Conservation (phyloP, 179 eudicot species). For the Carnegiea gigantea region DNA sequence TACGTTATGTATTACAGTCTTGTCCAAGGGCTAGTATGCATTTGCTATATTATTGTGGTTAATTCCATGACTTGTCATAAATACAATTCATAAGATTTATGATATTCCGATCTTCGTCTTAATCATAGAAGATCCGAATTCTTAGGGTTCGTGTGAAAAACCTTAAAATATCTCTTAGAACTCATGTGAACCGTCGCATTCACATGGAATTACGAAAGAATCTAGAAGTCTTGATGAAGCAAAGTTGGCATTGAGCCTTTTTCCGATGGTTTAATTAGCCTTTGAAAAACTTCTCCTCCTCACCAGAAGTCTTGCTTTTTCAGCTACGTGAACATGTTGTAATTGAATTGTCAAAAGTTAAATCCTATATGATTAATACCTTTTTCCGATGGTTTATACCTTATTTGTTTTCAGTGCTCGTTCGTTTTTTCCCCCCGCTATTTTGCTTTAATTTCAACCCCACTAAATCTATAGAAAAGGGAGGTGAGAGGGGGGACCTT, state of each 20-base stretch:
- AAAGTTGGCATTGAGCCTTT: slow-evolving; percentile 7
- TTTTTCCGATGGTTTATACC: neutral
- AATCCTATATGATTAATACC: neutral
- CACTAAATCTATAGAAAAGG: no score
- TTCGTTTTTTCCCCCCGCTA: no score
- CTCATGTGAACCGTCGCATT: neutral
- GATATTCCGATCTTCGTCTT: no score
- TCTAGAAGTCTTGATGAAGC: neutral
- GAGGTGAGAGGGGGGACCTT: no score
- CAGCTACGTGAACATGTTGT: neutral
- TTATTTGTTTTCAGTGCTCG: neutral
- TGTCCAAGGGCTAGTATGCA: no score
- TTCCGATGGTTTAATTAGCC: neutral
- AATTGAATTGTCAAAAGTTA: neutral
- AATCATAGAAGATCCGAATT: no score
- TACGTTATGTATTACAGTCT: no score
- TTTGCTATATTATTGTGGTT: no score
- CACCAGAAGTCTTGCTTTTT: neutral
- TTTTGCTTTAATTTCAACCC: no score
- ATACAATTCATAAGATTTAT: no score
- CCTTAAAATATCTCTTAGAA: neutral
- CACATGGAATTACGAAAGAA: neutral
- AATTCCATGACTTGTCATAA: no score
- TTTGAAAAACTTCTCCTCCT: slow-evolving; percentile 8
- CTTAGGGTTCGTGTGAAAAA: no score